Percentiles rank a stretch among this genome's conserved stretches.
phyloP scores from a whole-genome alignment of 176 grass and related monocot species.

The Bonia amplexicaulis region DNA sequence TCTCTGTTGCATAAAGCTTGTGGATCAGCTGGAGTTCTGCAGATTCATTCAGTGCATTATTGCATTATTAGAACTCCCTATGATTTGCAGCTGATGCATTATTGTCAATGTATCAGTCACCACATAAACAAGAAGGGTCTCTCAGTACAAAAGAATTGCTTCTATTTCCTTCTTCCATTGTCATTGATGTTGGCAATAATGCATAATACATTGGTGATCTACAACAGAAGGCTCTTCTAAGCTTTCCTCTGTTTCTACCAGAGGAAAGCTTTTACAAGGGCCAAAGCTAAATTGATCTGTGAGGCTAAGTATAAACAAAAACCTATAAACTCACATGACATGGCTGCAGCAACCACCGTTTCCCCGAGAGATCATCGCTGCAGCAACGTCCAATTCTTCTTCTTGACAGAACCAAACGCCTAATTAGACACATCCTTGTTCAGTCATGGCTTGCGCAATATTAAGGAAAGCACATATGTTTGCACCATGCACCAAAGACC shows the following conservation, averaged over 20 bases:
- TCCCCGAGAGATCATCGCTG: not conserved
- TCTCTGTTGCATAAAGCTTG: not conserved
- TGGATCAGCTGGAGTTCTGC: not conserved
- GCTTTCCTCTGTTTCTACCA: not conserved
- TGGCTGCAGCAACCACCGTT: not conserved
- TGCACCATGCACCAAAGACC: slow-evolving; percentile 80
- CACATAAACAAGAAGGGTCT: not conserved
- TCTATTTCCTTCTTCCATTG: slow-evolving; percentile 10
- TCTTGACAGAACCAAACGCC: slow-evolving; percentile 15
- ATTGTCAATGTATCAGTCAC: not conserved
- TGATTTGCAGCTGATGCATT: not conserved
- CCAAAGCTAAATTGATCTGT: not conserved
- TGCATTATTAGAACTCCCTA: not conserved
- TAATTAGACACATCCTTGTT: slow-evolving; percentile 88
- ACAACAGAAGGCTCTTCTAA: slow-evolving; percentile 19
- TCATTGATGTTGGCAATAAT: slow-evolving; percentile 7
- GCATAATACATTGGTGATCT: slow-evolving; percentile 1
- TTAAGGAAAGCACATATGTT: slow-evolving; percentile 91
- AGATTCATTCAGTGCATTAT: not conserved
- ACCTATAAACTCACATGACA: not conserved
- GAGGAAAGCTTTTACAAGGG: not conserved
- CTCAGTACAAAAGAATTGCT: not conserved
- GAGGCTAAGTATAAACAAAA: slow-evolving; percentile 4
- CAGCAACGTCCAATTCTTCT: not conserved
- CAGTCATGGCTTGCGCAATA: slow-evolving; percentile 93